phyloP scores from a whole-genome alignment of 192 early-diverging fungal genomes.

The Phlyctochytrium arcticum region DNA sequence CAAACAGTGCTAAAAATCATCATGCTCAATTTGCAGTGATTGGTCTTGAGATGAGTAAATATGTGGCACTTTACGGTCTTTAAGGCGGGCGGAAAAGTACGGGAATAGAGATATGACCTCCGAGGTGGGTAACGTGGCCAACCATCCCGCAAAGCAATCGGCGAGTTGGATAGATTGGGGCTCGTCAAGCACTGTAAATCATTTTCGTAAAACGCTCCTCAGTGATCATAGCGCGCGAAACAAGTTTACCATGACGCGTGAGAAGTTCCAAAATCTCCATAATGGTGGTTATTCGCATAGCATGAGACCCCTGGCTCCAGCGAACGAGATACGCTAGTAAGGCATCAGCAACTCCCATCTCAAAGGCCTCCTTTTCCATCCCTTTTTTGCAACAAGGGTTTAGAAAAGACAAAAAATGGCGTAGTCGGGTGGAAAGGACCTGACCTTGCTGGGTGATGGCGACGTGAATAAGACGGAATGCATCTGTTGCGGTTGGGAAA shows the following conservation, averaged over 20 bases:
- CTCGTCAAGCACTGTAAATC: constrained; percentile 1
- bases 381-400: background rate
- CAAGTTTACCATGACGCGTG: background rate
- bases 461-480: constrained; percentile 5
- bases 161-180: background rate
- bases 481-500: constrained; percentile 9
- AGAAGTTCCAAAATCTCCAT: background rate
- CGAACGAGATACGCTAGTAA: constrained; percentile 9
- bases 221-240: too few species aligned
- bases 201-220: background rate
- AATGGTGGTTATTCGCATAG: background rate
- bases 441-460: background rate
- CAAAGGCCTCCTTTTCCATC: background rate
- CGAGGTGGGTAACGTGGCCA: background rate
- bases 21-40: too few species aligned
- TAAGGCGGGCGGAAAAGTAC: too few species aligned
- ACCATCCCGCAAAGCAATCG: constrained; percentile 13
- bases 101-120: too few species aligned
- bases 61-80: too few species aligned
- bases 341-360: constrained; percentile 4
- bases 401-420: background rate
- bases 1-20: constrained; percentile 6
- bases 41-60: too few species aligned
- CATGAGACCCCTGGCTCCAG: background rate
- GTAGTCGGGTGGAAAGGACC: too few species aligned